Evolutionary conservation across 257 asterid species (phyloP).

Genomic region (Paulownia fortunei): DNA sequence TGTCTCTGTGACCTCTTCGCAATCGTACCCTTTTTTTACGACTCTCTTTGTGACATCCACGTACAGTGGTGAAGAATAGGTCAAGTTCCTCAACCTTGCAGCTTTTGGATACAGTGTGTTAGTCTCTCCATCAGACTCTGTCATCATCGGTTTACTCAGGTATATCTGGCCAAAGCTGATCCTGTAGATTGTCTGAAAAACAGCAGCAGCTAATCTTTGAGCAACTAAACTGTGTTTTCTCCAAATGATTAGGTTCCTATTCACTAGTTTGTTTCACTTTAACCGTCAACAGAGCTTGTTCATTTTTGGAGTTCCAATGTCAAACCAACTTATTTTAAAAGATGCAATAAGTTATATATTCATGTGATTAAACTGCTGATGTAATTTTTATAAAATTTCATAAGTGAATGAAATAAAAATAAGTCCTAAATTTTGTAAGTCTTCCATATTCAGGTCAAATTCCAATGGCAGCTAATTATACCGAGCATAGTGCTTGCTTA

Average conservation of each 20-base stretch:
- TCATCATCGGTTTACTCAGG: conserved; percentile 93
- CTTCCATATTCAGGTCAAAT: background rate
- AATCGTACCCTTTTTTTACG: conserved; percentile 78
- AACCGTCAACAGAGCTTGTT: too few relatives aligned
- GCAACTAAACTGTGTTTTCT: background rate
- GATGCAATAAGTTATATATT: too few relatives aligned
- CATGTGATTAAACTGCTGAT: too few relatives aligned
- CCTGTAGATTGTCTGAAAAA: conserved; percentile 66
- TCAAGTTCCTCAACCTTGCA: conserved; percentile 86
- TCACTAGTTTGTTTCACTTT: background rate
- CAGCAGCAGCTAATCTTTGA: background rate
- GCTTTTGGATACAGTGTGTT: conserved; percentile 91
- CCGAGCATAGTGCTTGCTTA: background rate
- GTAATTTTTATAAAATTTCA: too few relatives aligned
- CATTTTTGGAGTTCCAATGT: background rate
- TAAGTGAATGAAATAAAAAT: too few relatives aligned
- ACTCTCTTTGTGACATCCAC: conserved; percentile 79
- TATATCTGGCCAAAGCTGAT: conserved; percentile 85
- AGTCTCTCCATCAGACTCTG: conserved; percentile 95
- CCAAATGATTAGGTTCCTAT: background rate
- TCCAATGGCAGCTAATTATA: background rate
- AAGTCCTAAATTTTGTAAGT: background rate
- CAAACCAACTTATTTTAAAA: background rate
- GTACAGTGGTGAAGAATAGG: conserved; percentile 85
- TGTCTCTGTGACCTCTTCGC: conserved; percentile 84